Evolutionary conservation across 2,329 filamentous ascomycete species (phyloP), one percentile per base, ranked within the genome.

Genomic region (Arthrobotrys conoides): DNA sequence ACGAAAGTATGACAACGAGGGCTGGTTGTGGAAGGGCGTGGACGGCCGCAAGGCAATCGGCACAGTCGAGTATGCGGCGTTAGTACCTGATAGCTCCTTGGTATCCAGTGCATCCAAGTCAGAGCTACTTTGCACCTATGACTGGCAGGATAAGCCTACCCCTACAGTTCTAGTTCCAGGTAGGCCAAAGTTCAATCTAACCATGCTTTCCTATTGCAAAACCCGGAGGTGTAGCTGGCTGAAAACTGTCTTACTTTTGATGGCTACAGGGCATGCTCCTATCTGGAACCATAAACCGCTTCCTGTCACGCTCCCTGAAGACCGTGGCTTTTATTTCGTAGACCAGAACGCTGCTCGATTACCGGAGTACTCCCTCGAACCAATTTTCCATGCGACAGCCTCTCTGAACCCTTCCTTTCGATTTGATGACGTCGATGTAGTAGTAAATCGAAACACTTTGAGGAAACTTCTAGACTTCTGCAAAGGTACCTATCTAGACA

Each of bases 371-470:
- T 80, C 82, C 2, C 81, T 83, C 44, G 80, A 81, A 57, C 81
- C 83, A 8, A 55, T 83, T 3, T 82, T 84, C 30, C 80, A 73
- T 24, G 81, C 83, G 3, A 59, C 82, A 9, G 66, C 80, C 20
- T 73, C 75, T 2, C 80, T 78, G 57, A 44, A 82, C 16, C 81
- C 80, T 24, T 36, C 48, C 24, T 82, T 82, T 61, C 53, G 79
- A 16, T 80, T 83, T 57, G 57, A 64, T 14, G 61, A 80, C 8
- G 80, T 83, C 8, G 80, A 81, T 38, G 63, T 84, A n/a, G 77
- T 83, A 22, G 81, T 82, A 10, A 82, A 84, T 67, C 81, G 83
- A n/a, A 83, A 82, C 49, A 82, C 76, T 65, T 80, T 84, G 2
- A 80, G 82, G 9, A 83, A 82, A 41, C 75, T 84, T 0, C 63